phyloP scores from a whole-genome alignment of 495 filamentous ascomycete species.

The Aspergillus heteromorphus region DNA sequence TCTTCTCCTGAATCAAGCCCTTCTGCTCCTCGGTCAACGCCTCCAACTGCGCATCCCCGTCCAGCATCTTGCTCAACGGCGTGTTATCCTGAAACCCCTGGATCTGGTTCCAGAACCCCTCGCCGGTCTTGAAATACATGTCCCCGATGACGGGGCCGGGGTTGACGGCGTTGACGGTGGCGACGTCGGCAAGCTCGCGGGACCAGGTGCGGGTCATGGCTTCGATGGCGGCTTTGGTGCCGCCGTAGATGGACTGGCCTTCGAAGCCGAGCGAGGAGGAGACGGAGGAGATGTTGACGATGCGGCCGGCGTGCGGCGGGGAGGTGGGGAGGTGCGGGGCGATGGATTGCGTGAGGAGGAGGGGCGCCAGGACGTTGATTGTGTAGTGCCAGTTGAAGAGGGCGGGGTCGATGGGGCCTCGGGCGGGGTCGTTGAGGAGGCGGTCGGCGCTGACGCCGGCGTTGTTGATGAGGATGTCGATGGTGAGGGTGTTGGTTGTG shows the following conservation, averaged over 20 bases:
- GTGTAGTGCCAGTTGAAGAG: conserved; percentile 69
- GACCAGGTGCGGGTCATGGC: conserved; percentile 91
- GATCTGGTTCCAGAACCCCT: conserved; percentile 50
- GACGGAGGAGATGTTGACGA: conserved; percentile 74
- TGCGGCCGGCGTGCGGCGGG: conserved; percentile 58
- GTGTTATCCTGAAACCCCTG: conserved; percentile 62
- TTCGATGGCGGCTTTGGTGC: conserved; percentile 84
- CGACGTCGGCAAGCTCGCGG: conserved; percentile 68
- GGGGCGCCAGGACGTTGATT: conserved; percentile 79
- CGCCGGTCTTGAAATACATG: conserved; percentile 57
- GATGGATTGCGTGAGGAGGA: conserved; percentile 71
- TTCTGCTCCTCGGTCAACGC: conserved; percentile 57
- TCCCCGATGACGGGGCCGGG: conserved; percentile 83
- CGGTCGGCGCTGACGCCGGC: conserved; percentile 64
- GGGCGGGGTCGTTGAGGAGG: conserved; percentile 50
- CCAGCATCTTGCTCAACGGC: conserved; percentile 51
- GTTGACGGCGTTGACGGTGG: conserved; percentile 84
- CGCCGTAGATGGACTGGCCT: conserved; percentile 74
- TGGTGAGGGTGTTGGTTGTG: conserved; percentile 50
- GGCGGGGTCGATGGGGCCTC: conserved; percentile 39
- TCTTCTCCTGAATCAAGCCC: conserved; percentile 51
- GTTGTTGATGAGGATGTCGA: conserved; percentile 90
- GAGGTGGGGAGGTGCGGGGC: conserved; percentile 66
- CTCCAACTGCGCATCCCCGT: conserved; percentile 37
- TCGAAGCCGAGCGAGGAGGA: conserved; percentile 63